Percentiles rank a stretch among this genome's conserved stretches.
Evolutionary conservation across 2,329 filamentous ascomycete genomes (phyloP).

Genomic region (Fusarium multiceps): DNA sequence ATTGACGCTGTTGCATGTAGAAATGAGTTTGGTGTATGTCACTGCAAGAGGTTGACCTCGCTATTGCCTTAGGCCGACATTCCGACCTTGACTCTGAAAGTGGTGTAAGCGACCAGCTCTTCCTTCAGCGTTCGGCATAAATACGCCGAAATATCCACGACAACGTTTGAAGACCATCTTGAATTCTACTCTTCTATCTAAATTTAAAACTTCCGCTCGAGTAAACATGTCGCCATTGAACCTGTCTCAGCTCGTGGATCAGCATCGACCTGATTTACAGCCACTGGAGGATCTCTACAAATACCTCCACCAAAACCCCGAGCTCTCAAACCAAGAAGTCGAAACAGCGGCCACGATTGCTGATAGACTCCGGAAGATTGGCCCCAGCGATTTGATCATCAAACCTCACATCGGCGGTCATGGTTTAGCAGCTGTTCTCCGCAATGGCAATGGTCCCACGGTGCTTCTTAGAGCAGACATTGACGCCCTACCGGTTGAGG

Average conservation of each 20-base stretch:
- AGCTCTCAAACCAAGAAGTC: conserved; percentile 67
- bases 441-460: conserved; percentile 65
- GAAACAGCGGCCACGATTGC: conserved; percentile 62
- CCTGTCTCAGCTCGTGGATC: neutral
- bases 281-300: conserved; percentile 57
- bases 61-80: neutral
- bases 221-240: neutral
- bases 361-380: conserved; percentile 49
- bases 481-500: conserved; percentile 68
- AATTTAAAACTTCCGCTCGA: fast-evolving
- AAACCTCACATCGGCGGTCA: conserved; percentile 67
- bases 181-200: no score
- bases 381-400: conserved; percentile 44
- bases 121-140: conserved; percentile 5
- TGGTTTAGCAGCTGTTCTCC: conserved; percentile 66
- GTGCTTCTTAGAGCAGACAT: conserved; percentile 71
- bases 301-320: conserved; percentile 68
- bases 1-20: neutral
- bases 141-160: neutral
- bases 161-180: no score
- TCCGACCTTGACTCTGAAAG: neutral
- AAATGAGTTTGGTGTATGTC: neutral
- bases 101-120: neutral
- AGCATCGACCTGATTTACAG: conserved; percentile 8
- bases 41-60: neutral